Percentiles rank a stretch among this genome's conserved stretches.
These are phyloP conservation scores for Achlya hypogyna DNA, from an alignment of 352 stramenopile genomes.

Conservation along the genomic window DNA sequence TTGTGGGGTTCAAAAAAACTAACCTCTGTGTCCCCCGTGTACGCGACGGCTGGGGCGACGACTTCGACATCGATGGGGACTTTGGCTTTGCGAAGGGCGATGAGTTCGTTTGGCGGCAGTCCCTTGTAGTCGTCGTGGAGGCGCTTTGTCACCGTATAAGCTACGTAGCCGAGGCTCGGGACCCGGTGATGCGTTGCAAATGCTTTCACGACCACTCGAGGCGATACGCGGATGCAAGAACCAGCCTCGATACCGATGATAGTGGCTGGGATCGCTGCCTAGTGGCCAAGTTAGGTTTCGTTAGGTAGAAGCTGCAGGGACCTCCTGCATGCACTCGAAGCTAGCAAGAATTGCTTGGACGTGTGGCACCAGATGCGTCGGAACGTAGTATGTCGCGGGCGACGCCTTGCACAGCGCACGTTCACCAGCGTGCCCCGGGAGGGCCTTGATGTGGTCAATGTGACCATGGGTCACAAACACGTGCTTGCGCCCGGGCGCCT, in stretches of 20 bases:
- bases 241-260: constrained; percentile 43
- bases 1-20: constrained; percentile 35
- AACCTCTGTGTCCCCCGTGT: constrained; percentile 72
- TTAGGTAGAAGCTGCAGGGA: background rate
- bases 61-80: constrained; percentile 32
- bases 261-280: constrained; percentile 35
- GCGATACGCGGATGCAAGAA: constrained; percentile 46
- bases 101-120: constrained; percentile 34
- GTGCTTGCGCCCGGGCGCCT: constrained; percentile 46
- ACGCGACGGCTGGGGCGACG: constrained; percentile 53
- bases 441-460: constrained; percentile 64
- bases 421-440: constrained; percentile 52
- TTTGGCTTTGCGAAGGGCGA: constrained; percentile 33
- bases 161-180: constrained; percentile 59
- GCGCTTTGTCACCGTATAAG: constrained; percentile 48
- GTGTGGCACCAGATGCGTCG: constrained; percentile 36
- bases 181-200: constrained; percentile 66
- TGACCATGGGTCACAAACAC: constrained; percentile 86
- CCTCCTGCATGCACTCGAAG: constrained; percentile 51
- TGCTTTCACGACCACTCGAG: constrained; percentile 49
- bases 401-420: constrained; percentile 40
- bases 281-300: background rate
- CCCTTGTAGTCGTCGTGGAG: constrained; percentile 45
- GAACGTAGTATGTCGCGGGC: constrained; percentile 63
- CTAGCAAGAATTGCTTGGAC: constrained; percentile 45